Base-by-base conservation (phyloP, 2,329 filamentous ascomycete genomes). In the Fusarium nanum region DNA sequence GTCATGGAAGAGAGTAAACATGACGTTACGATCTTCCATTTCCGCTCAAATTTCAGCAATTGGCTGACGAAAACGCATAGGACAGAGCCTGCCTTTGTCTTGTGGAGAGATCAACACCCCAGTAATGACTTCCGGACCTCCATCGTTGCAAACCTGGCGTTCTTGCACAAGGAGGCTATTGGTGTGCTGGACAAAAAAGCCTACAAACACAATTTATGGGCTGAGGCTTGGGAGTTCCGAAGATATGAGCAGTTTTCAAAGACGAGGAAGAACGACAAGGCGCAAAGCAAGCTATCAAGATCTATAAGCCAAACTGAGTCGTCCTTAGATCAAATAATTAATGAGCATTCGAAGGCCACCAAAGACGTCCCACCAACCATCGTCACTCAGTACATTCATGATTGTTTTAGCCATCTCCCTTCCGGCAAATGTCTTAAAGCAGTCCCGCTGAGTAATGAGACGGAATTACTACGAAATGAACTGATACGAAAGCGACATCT, bases 311-410 rank as follows among this genome's bases (percentile, higher is more conserved):
- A 46, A 34, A 30, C 22, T 13, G 53, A 48, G 12, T 61, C 60
- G 6, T 11, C 56, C 11, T 23, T 47, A 46, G 45, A 52, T 18
- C 50, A 41, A 52, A 14, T 13, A 27, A 20, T 14, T 13, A 16
- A 14, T 14, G 23, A 41, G 12, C 49, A 41, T 9, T 44, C 28
- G 27, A 67, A 76, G 41, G 44, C 69, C 11, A 49, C 9, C 11
- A 37, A 46, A 6, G 32, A 63, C 28, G 32, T 58, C 20, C 64
- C 76, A 0, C 76, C 76, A 6, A 95, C 93, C 0, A 79, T 92
- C 0, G 90, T 94, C 0, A 95, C 93, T 0, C 87, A 90, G 0
- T 92, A 91, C 59, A 86, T 92, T 0, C 85, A 88, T 64, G 75
- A 87, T 5, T 87, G 87, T 57, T 96, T 96, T 68, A 81, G 83